Evolutionary conservation across 768 basidiomycete genomes (phyloP), one percentile per base, ranked within the genome.

Genomic region (Goffeauzyma gilvescens): DNA sequence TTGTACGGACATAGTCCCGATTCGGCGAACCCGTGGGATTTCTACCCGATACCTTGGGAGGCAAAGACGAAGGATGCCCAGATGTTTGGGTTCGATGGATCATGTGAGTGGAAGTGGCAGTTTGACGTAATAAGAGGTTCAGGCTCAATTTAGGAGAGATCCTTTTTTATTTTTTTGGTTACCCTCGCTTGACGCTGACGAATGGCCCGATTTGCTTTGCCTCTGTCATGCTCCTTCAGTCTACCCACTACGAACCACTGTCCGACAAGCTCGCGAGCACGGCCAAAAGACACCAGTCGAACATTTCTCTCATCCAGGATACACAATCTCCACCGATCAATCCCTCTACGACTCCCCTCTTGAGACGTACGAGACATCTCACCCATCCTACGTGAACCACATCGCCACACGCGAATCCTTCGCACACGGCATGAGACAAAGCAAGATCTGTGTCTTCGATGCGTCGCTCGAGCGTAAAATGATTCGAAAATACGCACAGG

Each of bases 11-110:
- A 63, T 42, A 54, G 51, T 40, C 54, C 57, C n/a, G 61, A 63
- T 42, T 56, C 57, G 9, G 61, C 51, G 23, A 63, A 59, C 41
- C 55, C 58, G 34, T 63, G 61, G 61, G 61, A 63, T 44, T 63
- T 58, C 33, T 63, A 41, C 17, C 61, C 61, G 18, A 37, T 57
- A 3, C 27, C 43, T 25, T 59, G 59, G 61, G 39, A 22, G 2
- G 42, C 55, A 2, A 58, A 54, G 48, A 52, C 31, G 7, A 25
- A 48, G 4, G 51, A 60, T 38, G 59, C 55, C 6, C 55, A 47
- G 26, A 47, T 60, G 32, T 63, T 63, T 44, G 61, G 61, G 10
- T 60, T 51, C 44, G 57, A 60, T 23, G 59, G 61, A 9, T 55
- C 53, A 21, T 62, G 60, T 62, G 41, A 51, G 60, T 49, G 13